These are phyloP conservation scores for Chalaropsis thielavioides DNA, from an alignment of 2,329 filamentous ascomycete genomes.

Conservation along the genomic window DNA sequence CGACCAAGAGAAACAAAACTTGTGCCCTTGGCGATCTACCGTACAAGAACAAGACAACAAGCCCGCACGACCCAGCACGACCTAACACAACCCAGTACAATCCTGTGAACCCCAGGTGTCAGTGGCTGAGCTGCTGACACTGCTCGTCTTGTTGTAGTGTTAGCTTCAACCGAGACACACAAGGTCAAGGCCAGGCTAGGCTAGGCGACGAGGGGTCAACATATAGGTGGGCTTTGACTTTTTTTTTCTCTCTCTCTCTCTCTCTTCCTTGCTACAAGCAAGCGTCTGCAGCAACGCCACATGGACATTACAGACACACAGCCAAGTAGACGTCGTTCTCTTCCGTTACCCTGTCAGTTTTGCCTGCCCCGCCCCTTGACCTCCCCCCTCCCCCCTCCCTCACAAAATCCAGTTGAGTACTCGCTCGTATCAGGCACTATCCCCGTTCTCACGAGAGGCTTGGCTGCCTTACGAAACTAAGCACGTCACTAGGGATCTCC, in stretches of 20 bases:
- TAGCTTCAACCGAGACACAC: constrained; percentile 2
- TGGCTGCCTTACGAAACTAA: neutral
- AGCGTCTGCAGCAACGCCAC: neutral
- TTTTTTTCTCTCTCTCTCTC: neutral
- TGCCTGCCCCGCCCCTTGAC: neutral
- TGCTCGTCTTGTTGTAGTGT: neutral
- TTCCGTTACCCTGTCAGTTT: neutral
- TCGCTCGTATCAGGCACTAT: neutral
- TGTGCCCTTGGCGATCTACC: neutral
- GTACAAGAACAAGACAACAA: neutral
- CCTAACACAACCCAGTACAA: neutral
- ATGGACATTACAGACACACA: too few species aligned
- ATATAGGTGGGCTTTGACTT: neutral
- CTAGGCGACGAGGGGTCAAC: neutral
- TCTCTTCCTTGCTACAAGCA: neutral
- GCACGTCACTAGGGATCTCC: neutral
- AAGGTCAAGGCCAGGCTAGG: too few species aligned
- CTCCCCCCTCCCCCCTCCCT: neutral
- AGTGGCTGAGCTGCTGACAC: constrained; percentile 1
- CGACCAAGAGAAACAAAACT: neutral
- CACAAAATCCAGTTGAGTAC: neutral
- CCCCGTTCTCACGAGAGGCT: neutral
- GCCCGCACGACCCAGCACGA: neutral
- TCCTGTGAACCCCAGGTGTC: neutral
- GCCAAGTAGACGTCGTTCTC: too few species aligned